Percentiles rank a stretch among this genome's conserved stretches.
Conservation (phyloP, 192 early-diverging fungal species). For the Backusella morwellensis region DNA sequence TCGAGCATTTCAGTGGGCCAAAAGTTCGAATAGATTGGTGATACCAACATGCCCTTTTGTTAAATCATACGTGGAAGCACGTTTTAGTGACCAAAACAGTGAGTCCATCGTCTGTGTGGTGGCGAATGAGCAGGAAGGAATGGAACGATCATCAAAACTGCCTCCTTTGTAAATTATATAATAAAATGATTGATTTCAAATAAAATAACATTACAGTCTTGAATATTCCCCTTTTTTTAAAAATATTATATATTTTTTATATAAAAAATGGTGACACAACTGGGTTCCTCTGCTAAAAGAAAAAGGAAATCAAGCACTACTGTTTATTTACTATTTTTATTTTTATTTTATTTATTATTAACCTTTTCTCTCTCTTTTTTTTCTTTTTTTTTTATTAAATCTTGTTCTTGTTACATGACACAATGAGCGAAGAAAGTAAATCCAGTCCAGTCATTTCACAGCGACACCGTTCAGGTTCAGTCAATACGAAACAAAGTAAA, state of each 20-base stretch:
- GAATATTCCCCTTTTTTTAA: slow-evolving; percentile 2
- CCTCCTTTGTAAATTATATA: neutral
- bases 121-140: slow-evolving; percentile 15
- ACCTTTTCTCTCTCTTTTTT: neutral
- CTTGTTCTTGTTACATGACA: neutral
- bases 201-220: neutral
- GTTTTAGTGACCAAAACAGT: slow-evolving; percentile 7
- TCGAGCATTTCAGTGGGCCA: slow-evolving; percentile 18
- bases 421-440: slow-evolving; percentile 1
- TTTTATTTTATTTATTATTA: neutral
- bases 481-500: neutral
- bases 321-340: slow-evolving; percentile 7
- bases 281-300: neutral
- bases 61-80: slow-evolving; percentile 13
- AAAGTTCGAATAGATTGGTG: slow-evolving; percentile 14
- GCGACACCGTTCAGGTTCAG: neutral
- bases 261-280: slow-evolving; percentile 1
- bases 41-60: slow-evolving; percentile 29
- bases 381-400: neutral
- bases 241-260: neutral
- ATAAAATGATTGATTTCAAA: neutral
- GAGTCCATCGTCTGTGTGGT: neutral
- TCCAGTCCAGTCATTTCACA: neutral
- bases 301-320: slow-evolving; percentile 15
- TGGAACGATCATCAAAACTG: neutral